Evolutionary conservation across 176 grass and related monocot species (phyloP), one percentile per base, ranked within the genome.

Genomic region (Cenchrus fungigraminus): DNA sequence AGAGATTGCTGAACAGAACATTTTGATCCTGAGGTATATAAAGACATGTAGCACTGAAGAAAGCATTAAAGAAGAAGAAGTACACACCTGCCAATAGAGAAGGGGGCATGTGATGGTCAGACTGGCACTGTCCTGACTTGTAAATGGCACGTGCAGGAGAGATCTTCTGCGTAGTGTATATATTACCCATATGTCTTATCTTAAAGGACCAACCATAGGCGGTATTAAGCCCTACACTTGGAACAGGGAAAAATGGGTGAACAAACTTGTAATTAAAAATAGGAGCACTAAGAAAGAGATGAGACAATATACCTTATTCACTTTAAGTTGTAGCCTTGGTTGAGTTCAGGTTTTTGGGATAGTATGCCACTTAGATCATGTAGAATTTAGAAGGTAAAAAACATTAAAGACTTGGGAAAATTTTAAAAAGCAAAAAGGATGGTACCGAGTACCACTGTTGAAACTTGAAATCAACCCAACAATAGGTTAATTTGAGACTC

Each of bases 101-200:
- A 25, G 71, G n/a, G 62, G 61, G 16, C 51, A 74, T 45, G 37
- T 65, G 9, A 84, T 37, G 17, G 31, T 31, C 47, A 31, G 64
- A 28, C 25, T 25, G 25, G 25, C 77, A 32, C 29, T 79, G 25
- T 80, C 20, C 60, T 75, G 16, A 73, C 62, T 8, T 76, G 43
- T 87, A 50, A 60, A 76, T 74, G 50, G 49, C 58, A 84, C 10
- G 8, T 50, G 60, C 68, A 79, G 29, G 25, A 25, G 44, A 89
- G 43, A 85, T 81, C 63, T 45, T 67, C 59, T 73, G 70, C 32
- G 45, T 42, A 83, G 4, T 65, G 9, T 12, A 28, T 63, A 63
- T 11, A 3, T 25, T 25, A 25, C 25, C 25, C 5, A 28, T 28
- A 63, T 29, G 70, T 49, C 25, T 15, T 19, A 74, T 74, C 44